Evolutionary conservation across 2,329 filamentous ascomycete species (phyloP), one percentile per base, ranked within the genome.

Genomic region (Colletotrichum camelliae): DNA sequence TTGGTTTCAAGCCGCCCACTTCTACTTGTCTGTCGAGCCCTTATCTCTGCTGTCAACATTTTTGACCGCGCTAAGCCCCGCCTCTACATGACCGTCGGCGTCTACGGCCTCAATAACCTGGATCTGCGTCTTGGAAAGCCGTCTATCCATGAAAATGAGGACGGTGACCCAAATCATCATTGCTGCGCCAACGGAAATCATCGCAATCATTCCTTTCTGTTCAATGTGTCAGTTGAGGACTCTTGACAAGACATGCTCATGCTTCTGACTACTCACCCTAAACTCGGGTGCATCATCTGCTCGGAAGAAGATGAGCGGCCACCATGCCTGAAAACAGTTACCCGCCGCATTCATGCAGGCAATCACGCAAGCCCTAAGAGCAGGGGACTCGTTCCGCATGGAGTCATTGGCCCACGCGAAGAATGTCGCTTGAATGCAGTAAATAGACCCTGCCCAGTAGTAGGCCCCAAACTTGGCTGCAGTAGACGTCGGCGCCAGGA

Each of bases 321-420:
- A 69, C 67, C 67, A 69, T 7, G 67, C 67, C 35, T 69, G 67
- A 27, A 69, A 69, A 27, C 67, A 69, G 12, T 69, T 69, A 8
- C 67, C 67, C n/a, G 67, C 67, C 5, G 67, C 67, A 15, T 71
- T 71, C 68, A 71, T 71, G 60, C 58, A 71, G 27, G 68, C 68
- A 57, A 71, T 66, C 15, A 71, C 68, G 39, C 58, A 71, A 1
- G 68, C 33, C n/a, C 68, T 61, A 6, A 65, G 39, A 21, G 58
- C 61, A 21, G 39, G 68, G 9, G 58, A 64, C 12, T 71, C 35
- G 4, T 71, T 66, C 1, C 55, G 21, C 67, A 66, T 71, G 15
- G 61, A 66, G 27, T 66, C 58, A 21, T 71, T 71, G 21, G 60
- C 60, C 68, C 68, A 71, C 18, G 68, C 68, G n/a, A 71, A 71